These are phyloP conservation scores for Nelumbo lutea DNA, from an alignment of 164 flowering plant species.

Conservation along the genomic window DNA sequence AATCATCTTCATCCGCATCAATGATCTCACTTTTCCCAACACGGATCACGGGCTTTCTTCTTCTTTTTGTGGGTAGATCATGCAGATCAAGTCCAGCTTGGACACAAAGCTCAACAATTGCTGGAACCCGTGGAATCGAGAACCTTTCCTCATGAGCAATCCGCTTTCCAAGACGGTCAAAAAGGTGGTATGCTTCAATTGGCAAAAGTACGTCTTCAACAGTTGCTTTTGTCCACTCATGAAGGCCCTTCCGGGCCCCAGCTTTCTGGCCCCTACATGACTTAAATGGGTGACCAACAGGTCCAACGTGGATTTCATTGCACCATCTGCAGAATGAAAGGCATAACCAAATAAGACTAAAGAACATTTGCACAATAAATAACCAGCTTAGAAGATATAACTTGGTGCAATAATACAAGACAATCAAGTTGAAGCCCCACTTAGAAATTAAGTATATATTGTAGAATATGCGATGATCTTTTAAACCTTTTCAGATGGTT, in stretches of 20 bases:
- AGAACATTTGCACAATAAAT: background rate
- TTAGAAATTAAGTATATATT: background rate
- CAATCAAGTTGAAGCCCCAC: background rate
- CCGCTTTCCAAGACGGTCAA: conserved; percentile 81
- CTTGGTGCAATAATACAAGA: background rate
- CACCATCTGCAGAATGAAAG: conserved; percentile 54
- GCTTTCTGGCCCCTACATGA: conserved; percentile 71
- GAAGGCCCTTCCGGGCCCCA: conserved; percentile 55
- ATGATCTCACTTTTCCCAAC: conserved; percentile 63
- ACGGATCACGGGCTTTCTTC: conserved; percentile 87
- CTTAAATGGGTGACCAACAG: conserved; percentile 81
- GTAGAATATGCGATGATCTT: background rate
- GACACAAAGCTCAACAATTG: conserved; percentile 88
- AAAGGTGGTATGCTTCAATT: conserved; percentile 77
- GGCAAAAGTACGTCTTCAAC: conserved; percentile 71
- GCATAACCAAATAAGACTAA: background rate
- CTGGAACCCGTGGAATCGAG: conserved; percentile 77
- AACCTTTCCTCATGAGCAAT: conserved; percentile 81
- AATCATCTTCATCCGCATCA: conserved; percentile 92
- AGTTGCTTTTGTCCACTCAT: conserved; percentile 69
- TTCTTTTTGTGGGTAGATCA: conserved; percentile 79
- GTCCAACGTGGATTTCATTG: conserved; percentile 88
- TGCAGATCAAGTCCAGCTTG: conserved; percentile 94
- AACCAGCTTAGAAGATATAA: background rate
- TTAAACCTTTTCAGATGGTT: background rate